A percentile compares a stretch with the other conserved stretches of the same genome.
Evolutionary conservation across 1,284 basidiomycete genomes (phyloP).

Genomic region (Pseudozyma thailandica): DNA sequence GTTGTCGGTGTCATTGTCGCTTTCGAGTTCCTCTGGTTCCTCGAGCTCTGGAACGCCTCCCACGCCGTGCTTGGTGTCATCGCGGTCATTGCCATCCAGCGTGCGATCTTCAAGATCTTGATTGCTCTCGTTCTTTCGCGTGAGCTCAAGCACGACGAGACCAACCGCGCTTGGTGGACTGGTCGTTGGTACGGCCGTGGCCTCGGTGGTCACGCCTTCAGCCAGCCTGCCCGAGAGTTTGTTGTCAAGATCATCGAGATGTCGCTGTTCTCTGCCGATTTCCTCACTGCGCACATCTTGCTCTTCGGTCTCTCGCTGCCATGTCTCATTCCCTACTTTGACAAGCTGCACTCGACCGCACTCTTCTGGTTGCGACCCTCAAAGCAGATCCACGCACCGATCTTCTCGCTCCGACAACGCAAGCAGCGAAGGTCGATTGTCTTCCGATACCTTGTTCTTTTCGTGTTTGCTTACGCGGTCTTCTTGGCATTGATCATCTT

Average conservation of each 20-base stretch:
- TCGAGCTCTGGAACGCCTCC: constrained; percentile 89
- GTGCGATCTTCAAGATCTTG: constrained; percentile 67
- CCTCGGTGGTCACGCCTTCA: constrained; percentile 66
- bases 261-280: constrained; percentile 65
- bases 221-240: constrained; percentile 67
- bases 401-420: constrained; percentile 74
- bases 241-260: constrained; percentile 68
- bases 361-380: constrained; percentile 71
- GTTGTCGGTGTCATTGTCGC: constrained; percentile 64
- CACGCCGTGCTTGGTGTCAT: constrained; percentile 76
- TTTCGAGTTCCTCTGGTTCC: constrained; percentile 79
- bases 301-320: constrained; percentile 71
- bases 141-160: constrained; percentile 68
- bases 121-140: constrained; percentile 65
- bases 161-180: constrained; percentile 68
- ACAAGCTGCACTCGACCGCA: constrained; percentile 62
- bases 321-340: constrained; percentile 67
- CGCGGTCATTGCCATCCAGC: constrained; percentile 68
- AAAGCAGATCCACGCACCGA: constrained; percentile 78
- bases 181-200: constrained; percentile 68
- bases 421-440: constrained; percentile 67
- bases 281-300: constrained; percentile 62
- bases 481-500: constrained; percentile 77
- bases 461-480: constrained; percentile 78
- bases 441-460: constrained; percentile 81